Evolutionary conservation across 2,329 filamentous ascomycete genomes (phyloP).

Genomic region (Fragosphaeria purpurea): DNA sequence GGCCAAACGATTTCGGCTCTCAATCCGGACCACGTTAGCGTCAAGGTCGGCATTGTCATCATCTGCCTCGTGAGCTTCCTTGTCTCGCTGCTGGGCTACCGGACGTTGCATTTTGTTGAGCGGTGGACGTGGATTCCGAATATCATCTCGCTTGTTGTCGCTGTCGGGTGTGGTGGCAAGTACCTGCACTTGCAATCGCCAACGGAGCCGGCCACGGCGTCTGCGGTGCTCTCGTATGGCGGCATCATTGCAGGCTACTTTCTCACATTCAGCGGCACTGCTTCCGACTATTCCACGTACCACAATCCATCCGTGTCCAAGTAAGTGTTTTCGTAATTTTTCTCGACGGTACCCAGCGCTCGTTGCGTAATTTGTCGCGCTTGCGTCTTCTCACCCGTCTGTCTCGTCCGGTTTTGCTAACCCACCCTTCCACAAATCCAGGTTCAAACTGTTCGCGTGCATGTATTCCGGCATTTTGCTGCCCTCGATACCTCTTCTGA

Average conservation of each 20-base stretch:
- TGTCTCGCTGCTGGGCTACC: slow-evolving; percentile 46
- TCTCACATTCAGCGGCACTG: slow-evolving; percentile 44
- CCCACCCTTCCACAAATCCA: slow-evolving; percentile 4
- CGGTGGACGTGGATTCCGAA: slow-evolving; percentile 48
- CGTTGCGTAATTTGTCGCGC: too few species aligned
- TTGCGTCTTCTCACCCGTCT: too few species aligned
- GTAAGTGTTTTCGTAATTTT: slow-evolving; percentile 15
- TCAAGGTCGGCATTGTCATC: slow-evolving; percentile 48
- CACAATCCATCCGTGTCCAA: slow-evolving; percentile 35
- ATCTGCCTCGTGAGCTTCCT: slow-evolving; percentile 41
- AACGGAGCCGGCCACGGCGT: slow-evolving; percentile 24
- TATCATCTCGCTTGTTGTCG: slow-evolving; percentile 39
- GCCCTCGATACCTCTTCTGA: slow-evolving; percentile 39
- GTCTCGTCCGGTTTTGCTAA: too few species aligned
- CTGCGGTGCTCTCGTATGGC: slow-evolving; percentile 34
- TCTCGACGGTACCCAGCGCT: neutral
- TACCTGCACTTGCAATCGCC: slow-evolving; percentile 36
- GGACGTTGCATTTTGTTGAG: slow-evolving; percentile 42
- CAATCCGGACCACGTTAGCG: slow-evolving; percentile 33
- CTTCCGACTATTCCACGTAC: slow-evolving; percentile 49
- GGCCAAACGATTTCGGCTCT: slow-evolving; percentile 42
- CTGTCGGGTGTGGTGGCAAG: slow-evolving; percentile 42
- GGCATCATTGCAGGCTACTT: slow-evolving; percentile 42
- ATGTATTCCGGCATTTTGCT: slow-evolving; percentile 42
- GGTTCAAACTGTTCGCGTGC: slow-evolving; percentile 33